Percentiles rank a stretch among this genome's conserved stretches.
phyloP scores from a whole-genome alignment of 1,139 yeast species.

The Hyphopichia fennica region DNA sequence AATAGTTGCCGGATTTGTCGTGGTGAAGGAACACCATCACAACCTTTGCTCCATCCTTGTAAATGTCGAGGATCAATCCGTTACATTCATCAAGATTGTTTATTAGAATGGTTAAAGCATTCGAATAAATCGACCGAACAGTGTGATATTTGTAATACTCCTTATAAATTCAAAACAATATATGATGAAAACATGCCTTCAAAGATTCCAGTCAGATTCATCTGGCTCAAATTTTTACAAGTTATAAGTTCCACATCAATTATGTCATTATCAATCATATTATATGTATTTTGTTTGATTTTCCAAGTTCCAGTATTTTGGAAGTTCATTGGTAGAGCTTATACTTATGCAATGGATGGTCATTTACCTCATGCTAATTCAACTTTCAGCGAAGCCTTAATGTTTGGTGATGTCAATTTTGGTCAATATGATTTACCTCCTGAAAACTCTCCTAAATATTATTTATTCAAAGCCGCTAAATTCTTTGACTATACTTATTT shows the following conservation, averaged over 20 bases:
- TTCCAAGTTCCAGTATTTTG: conserved; percentile 60
- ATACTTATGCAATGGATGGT: conserved; percentile 57
- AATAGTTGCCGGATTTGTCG: conserved; percentile 87
- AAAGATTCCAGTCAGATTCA: conserved; percentile 52
- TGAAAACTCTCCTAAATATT: not conserved
- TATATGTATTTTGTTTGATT: conserved; percentile 41
- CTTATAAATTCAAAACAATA: conserved; percentile 69
- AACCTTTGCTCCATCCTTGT: conserved; percentile 90
- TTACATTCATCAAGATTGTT: conserved; percentile 89
- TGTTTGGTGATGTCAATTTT: conserved; percentile 46
- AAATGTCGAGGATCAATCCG: conserved; percentile 91
- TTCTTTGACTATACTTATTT: conserved; percentile 38
- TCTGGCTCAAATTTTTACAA: conserved; percentile 40
- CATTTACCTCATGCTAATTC: conserved; percentile 40
- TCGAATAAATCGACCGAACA: conserved; percentile 60
- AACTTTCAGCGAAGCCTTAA: conserved; percentile 38
- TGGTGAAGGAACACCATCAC: conserved; percentile 77
- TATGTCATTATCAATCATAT: conserved; percentile 26
- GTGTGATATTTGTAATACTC: conserved; percentile 89
- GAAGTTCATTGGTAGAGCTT: conserved; percentile 51
- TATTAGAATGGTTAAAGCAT: conserved; percentile 80
- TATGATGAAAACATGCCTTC: conserved; percentile 73
- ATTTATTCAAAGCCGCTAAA: conserved; percentile 12
- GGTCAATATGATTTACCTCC: conserved; percentile 6
- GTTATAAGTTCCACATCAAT: conserved; percentile 24